Conservation (phyloP, 306 rosid species). For the Dryas octopetala region DNA sequence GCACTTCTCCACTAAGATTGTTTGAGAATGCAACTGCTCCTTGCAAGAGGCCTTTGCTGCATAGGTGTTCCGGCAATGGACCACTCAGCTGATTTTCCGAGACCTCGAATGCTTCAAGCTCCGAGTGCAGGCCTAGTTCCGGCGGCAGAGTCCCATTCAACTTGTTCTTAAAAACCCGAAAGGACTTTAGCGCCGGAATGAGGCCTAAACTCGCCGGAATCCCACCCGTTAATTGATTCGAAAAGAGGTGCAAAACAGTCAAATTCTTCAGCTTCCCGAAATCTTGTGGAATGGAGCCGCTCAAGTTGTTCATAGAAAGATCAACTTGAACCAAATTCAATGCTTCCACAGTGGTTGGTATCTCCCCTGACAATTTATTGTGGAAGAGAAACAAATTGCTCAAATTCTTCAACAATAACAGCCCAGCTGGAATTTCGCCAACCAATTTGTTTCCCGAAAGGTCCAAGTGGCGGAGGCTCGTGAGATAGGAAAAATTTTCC, state of each 20-base stretch:
- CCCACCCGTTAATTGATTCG: conserved; percentile 55
- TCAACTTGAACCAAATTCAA: conserved; percentile 45
- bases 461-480: conserved; percentile 49
- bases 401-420: conserved; percentile 52
- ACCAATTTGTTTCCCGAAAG: conserved; percentile 51
- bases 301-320: conserved; percentile 56
- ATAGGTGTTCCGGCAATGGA: conserved; percentile 63
- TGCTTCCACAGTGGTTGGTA: conserved; percentile 51
- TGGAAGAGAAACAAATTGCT: conserved; percentile 37
- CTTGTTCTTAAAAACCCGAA: conserved; percentile 54
- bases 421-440: conserved; percentile 52
- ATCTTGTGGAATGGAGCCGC: conserved; percentile 56
- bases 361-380: conserved; percentile 57
- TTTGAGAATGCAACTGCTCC: conserved; percentile 62
- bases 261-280: conserved; percentile 52
- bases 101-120: conserved; percentile 61
- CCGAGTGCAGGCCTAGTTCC: conserved; percentile 63
- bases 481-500: conserved; percentile 37
- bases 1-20: conserved; percentile 54
- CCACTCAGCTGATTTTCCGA: conserved; percentile 59
- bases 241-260: conserved; percentile 38
- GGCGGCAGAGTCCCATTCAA: conserved; percentile 75
- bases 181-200: conserved; percentile 35
- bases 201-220: conserved; percentile 61
- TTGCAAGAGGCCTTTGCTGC: conserved; percentile 48